Conservation (phyloP, 176 grass and related monocot genomes). For the Oryza nivara region DNA sequence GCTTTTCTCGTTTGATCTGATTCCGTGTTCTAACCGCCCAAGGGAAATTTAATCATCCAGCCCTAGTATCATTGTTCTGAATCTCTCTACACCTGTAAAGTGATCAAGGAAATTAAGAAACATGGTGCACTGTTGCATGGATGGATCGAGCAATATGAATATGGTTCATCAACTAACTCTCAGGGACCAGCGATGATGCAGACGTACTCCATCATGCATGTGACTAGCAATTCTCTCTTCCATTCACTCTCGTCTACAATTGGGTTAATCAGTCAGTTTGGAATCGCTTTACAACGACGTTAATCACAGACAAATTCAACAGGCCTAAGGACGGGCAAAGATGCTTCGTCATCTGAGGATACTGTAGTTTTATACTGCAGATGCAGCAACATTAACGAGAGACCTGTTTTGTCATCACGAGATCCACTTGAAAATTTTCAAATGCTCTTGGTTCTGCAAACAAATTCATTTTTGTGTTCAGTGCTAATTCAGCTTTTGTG, state of each 20-base stretch:
- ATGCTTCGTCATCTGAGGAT: background rate
- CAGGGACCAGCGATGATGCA: background rate
- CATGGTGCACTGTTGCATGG: background rate
- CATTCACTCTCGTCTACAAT: background rate
- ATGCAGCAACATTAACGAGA: background rate
- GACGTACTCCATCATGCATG: background rate
- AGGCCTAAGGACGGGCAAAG: background rate
- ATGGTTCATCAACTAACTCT: background rate
- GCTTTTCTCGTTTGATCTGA: background rate
- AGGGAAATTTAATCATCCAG: background rate
- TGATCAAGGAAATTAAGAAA: background rate
- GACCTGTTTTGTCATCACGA: background rate
- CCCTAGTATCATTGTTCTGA: background rate
- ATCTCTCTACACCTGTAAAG: background rate
- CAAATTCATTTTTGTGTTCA: background rate
- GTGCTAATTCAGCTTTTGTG: background rate
- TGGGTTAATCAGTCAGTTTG: background rate
- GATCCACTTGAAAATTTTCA: background rate
- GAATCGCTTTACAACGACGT: background rate
- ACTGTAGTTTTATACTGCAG: background rate
- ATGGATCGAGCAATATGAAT: background rate
- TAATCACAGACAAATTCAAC: background rate
- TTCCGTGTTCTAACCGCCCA: background rate
- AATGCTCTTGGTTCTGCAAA: background rate
- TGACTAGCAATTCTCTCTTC: background rate